A percentile compares a stretch with the other conserved stretches of the same genome.
Conservation (phyloP, 371 early-diverging fungal species). For the Circinella minor region DNA sequence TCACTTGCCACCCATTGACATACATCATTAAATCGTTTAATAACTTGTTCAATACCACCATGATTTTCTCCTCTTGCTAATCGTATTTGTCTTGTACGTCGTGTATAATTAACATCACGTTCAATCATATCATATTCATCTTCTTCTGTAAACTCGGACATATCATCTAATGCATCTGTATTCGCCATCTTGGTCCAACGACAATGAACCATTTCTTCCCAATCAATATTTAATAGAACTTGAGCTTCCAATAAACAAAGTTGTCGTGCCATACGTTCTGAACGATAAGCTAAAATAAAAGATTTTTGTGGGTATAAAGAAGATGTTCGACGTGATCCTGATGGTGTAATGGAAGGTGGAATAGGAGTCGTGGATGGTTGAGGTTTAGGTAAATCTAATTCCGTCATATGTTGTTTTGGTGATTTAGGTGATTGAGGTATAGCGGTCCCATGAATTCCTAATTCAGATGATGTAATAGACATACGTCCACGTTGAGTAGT, state of each 20-base stretch:
- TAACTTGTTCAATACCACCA: conserved; percentile 62
- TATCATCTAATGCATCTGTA: conserved; percentile 8
- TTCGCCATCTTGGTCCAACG: conserved; percentile 61
- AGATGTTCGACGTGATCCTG: not conserved
- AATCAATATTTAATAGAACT: conserved; percentile 52
- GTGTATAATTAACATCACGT: conserved; percentile 20
- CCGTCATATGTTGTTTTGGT: conserved; percentile 7
- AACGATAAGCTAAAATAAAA: conserved; percentile 53
- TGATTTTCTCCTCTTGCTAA: conserved; percentile 16
- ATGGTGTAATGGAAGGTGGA: not conserved
- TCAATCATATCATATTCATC: conserved; percentile 16
- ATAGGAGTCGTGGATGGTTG: conserved; percentile 4
- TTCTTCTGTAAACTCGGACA: conserved; percentile 12
- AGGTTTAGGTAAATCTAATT: conserved; percentile 17
- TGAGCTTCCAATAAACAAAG: conserved; percentile 66
- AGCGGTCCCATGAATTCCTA: not conserved
- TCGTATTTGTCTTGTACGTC: conserved; percentile 21
- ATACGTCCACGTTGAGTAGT: not conserved
- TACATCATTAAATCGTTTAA: conserved; percentile 71
- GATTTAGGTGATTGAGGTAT: not conserved
- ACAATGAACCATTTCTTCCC: conserved; percentile 70
- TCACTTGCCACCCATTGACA: conserved; percentile 79
- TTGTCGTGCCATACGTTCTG: conserved; percentile 65
- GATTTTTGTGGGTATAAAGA: conserved; percentile 22
- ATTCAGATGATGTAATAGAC: not conserved